phyloP scores from a whole-genome alignment of 371 early-diverging fungal species.

The Globomyces sp. region DNA sequence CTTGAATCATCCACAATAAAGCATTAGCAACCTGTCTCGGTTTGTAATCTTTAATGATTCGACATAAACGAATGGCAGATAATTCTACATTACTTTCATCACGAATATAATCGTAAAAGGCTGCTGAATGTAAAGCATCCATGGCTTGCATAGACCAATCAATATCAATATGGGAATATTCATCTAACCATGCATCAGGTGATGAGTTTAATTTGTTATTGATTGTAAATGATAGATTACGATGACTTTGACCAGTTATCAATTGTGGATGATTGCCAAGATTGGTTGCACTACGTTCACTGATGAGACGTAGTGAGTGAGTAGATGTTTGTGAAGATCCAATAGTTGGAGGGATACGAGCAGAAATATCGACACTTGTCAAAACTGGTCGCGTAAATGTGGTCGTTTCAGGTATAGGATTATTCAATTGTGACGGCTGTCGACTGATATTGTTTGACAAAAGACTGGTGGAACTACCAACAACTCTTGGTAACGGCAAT shows the following conservation, averaged over 20 bases:
- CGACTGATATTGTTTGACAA: too few relatives aligned
- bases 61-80: slow-evolving; percentile 30
- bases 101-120: slow-evolving; percentile 37
- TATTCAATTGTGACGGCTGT: too few relatives aligned
- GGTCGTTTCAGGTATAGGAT: too few relatives aligned
- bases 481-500: too few relatives aligned
- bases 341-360: background rate
- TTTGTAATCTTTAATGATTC: slow-evolving; percentile 42
- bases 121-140: slow-evolving; percentile 38
- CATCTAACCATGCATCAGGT: slow-evolving; percentile 18
- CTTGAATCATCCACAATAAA: slow-evolving; percentile 37
- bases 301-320: background rate
- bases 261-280: background rate
- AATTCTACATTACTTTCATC: slow-evolving; percentile 38
- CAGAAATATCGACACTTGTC: background rate
- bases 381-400: too few relatives aligned
- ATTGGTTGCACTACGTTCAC: background rate
- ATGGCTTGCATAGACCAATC: slow-evolving; percentile 45
- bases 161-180: slow-evolving; percentile 29
- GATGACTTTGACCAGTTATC: too few relatives aligned
- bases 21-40: slow-evolving; percentile 38
- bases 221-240: slow-evolving; percentile 2
- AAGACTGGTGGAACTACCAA: too few relatives aligned
- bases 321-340: background rate
- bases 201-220: background rate